phyloP scores from a whole-genome alignment of 2,329 filamentous ascomycete genomes.

The Fusarium liriodendri region DNA sequence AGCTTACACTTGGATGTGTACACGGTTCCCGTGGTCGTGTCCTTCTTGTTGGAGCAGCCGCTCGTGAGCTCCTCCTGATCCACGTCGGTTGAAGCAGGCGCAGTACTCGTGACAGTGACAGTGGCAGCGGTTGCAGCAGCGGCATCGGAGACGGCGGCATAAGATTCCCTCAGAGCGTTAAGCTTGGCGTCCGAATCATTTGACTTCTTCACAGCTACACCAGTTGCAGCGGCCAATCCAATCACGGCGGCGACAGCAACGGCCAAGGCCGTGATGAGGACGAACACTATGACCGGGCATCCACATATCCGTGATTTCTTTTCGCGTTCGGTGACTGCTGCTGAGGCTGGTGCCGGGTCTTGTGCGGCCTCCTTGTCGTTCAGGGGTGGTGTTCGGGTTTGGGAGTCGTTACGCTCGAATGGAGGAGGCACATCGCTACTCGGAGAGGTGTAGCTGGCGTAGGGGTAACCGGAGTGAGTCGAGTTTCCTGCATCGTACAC shows the following conservation, averaged over 20 bases:
- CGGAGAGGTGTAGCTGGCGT: neutral
- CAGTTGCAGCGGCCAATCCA: conserved; percentile 58
- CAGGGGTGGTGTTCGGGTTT: neutral
- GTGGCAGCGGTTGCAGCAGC: neutral
- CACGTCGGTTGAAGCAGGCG: neutral
- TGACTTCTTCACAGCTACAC: conserved; percentile 54
- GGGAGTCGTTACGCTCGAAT: neutral
- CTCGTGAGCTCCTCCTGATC: conserved; percentile 47
- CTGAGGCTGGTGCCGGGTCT: neutral
- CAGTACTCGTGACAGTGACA: neutral
- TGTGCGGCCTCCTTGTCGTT: neutral
- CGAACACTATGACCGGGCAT: conserved; percentile 53
- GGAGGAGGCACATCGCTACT: neutral
- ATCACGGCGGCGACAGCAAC: conserved; percentile 55
- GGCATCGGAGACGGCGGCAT: neutral
- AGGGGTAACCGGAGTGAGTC: neutral
- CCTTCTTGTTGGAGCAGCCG: conserved; percentile 52
- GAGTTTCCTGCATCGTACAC: neutral
- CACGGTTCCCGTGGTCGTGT: conserved; percentile 46
- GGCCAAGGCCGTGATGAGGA: conserved; percentile 50
- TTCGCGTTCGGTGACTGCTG: neutral
- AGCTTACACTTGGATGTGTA: conserved; percentile 21
- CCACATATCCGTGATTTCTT: neutral
- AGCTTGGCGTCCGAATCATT: conserved; percentile 51
- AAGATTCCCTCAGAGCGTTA: conserved; percentile 21